Conservation (phyloP, 2,329 filamentous ascomycete genomes). For the Colletotrichum lini region DNA sequence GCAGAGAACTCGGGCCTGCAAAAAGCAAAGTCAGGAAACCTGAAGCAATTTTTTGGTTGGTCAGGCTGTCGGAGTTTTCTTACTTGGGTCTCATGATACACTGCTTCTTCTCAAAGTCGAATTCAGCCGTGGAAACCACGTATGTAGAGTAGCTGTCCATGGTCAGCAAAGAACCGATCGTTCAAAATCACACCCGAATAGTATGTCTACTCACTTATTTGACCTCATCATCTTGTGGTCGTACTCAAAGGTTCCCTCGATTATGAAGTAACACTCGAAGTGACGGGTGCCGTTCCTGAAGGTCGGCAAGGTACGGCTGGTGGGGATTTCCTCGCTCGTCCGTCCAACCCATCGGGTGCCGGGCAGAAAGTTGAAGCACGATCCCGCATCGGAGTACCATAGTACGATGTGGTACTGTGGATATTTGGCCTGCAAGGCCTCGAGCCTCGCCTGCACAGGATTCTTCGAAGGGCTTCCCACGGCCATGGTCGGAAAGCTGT, state of each 20-base stretch:
- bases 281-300: background rate
- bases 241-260: slow-evolving; percentile 17
- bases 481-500: background rate
- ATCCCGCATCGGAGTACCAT: slow-evolving; percentile 6
- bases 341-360: slow-evolving; percentile 15
- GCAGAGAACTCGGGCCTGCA: background rate
- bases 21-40: background rate
- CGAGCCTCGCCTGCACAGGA: background rate
- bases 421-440: background rate
- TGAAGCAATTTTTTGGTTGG: no score
- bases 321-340: background rate
- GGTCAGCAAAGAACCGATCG: background rate
- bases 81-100: background rate
- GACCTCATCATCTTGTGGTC: background rate
- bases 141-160: background rate
- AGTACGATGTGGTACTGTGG: slow-evolving; percentile 6
- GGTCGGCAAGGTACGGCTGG: no score
- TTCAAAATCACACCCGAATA: background rate
- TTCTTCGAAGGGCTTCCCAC: background rate
- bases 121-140: background rate
- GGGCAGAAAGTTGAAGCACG: background rate
- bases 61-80: background rate
- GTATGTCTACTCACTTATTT: background rate
- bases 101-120: slow-evolving; percentile 9
- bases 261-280: background rate